Evolutionary conservation across 139 green algal genomes (phyloP), one percentile per base, ranked within the genome.

Genomic region (Micractinium sp.): DNA sequence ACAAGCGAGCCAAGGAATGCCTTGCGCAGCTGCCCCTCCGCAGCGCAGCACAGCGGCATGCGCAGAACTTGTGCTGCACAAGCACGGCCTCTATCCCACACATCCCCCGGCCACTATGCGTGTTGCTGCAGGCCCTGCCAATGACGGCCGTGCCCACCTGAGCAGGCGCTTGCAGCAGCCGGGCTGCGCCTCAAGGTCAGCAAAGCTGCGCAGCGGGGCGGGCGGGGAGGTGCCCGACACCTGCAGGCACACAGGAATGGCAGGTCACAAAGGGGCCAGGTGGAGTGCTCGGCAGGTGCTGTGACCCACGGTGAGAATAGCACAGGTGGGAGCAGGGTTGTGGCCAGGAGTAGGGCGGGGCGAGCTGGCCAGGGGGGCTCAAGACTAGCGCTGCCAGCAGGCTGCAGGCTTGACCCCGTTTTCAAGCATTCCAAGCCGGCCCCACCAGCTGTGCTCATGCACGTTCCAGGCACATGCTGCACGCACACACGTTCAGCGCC

Each of bases 221-320:
- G 60, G 69, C 53, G 83, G 81, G 27, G 86, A 47, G 74, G 76
- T 87, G 41, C 89, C 77, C 15, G 89, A 76, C 23, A 87, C 87
- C 77, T 92, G 87, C 85, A 75, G 88, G 22, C 14, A 74, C 9
- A 27, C 9, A 9, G 41, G 77, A 22, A 20, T 4, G 39, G 25
- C 36, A 33, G 77, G 36, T 22, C 36, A 23, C 2, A 9, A 22
- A 38, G 3, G 29, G 29, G 16, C 27, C 16, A 41, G 29, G 73
- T 3, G 7, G 47, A 9, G 47, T 56, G 47, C 47, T 56, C 47
- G 47, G 47, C 7, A 56, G 19, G 9, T 56, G 9, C 47, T 16
- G 5, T 56, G 47, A 16, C 47, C 7, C 47, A 56, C 31, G 5
- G 12, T 35, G 25, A 35, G 1, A 35, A 31, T 35, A 16, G 25